phyloP scores from a whole-genome alignment of 495 filamentous ascomycete species.

The Thermothielavioides terrestris region DNA sequence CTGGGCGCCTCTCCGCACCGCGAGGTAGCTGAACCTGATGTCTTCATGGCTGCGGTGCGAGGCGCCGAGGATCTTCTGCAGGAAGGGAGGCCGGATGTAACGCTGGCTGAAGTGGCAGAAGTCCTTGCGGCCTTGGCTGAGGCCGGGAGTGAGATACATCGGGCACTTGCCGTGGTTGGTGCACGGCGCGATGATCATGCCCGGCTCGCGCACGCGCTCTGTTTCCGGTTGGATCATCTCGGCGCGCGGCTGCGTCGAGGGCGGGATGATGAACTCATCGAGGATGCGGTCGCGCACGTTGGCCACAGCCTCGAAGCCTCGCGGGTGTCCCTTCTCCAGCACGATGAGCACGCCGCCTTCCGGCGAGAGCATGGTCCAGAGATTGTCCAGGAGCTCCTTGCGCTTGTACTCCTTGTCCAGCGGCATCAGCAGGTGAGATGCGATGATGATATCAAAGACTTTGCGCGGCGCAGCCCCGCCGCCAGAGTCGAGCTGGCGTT shows the following conservation, averaged over 20 bases:
- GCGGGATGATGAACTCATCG: constrained; percentile 62
- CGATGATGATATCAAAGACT: constrained; percentile 81
- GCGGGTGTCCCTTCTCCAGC: constrained; percentile 82
- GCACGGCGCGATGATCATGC: constrained; percentile 93
- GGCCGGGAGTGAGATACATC: constrained; percentile 67
- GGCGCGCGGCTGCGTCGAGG: constrained; percentile 36
- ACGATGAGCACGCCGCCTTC: constrained; percentile 81
- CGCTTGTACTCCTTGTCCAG: constrained; percentile 63
- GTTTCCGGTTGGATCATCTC: constrained; percentile 19
- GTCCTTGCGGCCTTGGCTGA: constrained; percentile 65
- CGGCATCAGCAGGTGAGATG: constrained; percentile 70
- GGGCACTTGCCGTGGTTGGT: constrained; percentile 86
- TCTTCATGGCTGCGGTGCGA: constrained; percentile 77
- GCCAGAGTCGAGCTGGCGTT: constrained; percentile 34
- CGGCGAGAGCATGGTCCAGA: constrained; percentile 79
- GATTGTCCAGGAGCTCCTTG: constrained; percentile 67
- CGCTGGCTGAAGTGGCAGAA: constrained; percentile 88
- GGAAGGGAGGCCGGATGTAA: constrained; percentile 71
- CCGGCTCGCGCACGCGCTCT: constrained; percentile 47
- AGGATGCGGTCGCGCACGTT: constrained; percentile 71
- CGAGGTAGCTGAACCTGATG: constrained; percentile 77
- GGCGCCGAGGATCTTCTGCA: constrained; percentile 68
- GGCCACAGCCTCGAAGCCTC: constrained; percentile 87
- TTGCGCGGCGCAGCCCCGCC: constrained; percentile 51
- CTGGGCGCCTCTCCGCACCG: constrained; percentile 63